A percentile compares a stretch with the other conserved stretches of the same genome.
Conservation (phyloP, 192 early-diverging fungal genomes). For the Allomyces javanicus region DNA sequence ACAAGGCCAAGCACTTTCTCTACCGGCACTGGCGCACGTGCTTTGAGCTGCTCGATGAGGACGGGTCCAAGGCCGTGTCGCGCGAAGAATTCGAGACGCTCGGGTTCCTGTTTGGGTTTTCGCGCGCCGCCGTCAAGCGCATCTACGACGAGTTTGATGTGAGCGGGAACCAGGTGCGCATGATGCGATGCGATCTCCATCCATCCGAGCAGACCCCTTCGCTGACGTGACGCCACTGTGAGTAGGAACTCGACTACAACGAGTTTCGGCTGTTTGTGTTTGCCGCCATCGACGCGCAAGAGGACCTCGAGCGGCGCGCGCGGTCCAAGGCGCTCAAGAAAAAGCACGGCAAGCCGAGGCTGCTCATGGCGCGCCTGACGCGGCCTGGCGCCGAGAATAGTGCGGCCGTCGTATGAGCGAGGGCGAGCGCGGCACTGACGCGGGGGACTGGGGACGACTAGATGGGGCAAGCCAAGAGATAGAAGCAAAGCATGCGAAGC, state of each 20-base stretch:
- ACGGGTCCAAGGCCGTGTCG: constrained; percentile 22
- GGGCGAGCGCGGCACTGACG: too few species aligned
- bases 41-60: constrained; percentile 27
- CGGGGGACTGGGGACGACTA: too few species aligned
- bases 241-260: constrained; percentile 21
- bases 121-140: constrained; percentile 14
- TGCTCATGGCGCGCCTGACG: too few species aligned
- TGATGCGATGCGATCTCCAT: too few species aligned
- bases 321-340: background rate
- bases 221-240: background rate
- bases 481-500: too few species aligned
- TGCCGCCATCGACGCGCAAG: constrained; percentile 22
- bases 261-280: constrained; percentile 25
- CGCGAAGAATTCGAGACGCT: constrained; percentile 20
- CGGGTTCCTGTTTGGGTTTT: constrained; percentile 25
- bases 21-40: constrained; percentile 27
- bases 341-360: background rate
- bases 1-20: constrained; percentile 22
- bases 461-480: too few species aligned
- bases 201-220: too few species aligned
- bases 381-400: too few species aligned
- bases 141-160: constrained; percentile 28
- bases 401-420: too few species aligned
- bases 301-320: constrained; percentile 6
- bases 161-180: constrained; percentile 13